Conservation (phyloP, 2,329 filamentous ascomycete genomes). For the Phyllosticta citriasiana region DNA sequence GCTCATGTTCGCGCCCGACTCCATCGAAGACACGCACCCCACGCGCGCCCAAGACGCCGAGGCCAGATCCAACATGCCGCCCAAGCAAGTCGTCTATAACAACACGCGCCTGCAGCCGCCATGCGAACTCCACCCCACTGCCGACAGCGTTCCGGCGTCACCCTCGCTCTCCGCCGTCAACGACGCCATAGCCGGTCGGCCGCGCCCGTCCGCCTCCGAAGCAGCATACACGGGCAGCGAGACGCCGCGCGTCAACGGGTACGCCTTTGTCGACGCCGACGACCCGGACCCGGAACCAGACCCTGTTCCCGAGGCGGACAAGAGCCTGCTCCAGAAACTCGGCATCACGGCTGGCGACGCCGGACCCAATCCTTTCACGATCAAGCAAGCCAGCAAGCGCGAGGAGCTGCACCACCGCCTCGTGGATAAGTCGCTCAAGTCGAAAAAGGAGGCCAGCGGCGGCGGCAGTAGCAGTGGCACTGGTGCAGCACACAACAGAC, state of each 20-base stretch:
- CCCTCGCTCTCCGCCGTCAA: slow-evolving; percentile 75
- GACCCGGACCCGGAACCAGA: slow-evolving; percentile 25
- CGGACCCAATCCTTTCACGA: slow-evolving; percentile 60
- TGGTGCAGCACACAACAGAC: neutral
- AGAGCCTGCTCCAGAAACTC: slow-evolving; percentile 74
- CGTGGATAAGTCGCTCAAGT: slow-evolving; percentile 48
- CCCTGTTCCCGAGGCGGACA: slow-evolving; percentile 39
- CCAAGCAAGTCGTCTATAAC: slow-evolving; percentile 67
- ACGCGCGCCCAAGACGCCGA: slow-evolving; percentile 62
- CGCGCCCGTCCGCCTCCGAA: slow-evolving; percentile 34
- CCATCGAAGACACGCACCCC: slow-evolving; percentile 43
- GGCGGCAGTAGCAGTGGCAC: neutral
- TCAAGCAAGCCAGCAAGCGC: slow-evolving; percentile 62
- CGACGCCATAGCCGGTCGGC: slow-evolving; percentile 70
- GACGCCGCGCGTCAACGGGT: slow-evolving; percentile 86
- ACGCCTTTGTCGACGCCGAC: slow-evolving; percentile 63
- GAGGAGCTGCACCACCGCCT: slow-evolving; percentile 78
- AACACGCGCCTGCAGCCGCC: slow-evolving; percentile 68
- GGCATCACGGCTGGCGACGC: slow-evolving; percentile 3
- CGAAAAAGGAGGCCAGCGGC: neutral
- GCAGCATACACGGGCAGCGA: slow-evolving; percentile 50
- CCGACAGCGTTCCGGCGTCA: slow-evolving; percentile 48
- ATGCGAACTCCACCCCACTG: slow-evolving; percentile 21
- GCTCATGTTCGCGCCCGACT: slow-evolving; percentile 75
- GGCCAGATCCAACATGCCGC: slow-evolving; percentile 59